Conservation (phyloP, 768 basidiomycete genomes). For the Boletus tomentosulus region DNA sequence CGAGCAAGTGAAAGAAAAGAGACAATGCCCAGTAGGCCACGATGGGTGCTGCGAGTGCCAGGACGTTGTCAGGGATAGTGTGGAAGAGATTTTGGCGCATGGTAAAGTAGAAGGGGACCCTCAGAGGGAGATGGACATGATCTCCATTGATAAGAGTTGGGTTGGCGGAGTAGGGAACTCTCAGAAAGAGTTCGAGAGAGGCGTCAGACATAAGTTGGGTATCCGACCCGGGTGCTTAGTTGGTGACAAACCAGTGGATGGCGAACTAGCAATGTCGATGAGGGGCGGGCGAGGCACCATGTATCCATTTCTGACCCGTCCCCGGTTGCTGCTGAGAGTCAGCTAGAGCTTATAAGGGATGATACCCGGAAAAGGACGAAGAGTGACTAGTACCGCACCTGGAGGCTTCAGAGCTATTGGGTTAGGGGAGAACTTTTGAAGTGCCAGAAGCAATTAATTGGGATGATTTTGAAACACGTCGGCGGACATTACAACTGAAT, state of each 20-base stretch:
- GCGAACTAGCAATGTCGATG: neutral
- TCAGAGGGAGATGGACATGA: too few species aligned
- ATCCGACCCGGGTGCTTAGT: neutral
- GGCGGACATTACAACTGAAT: too few species aligned
- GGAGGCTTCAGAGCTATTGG: too few species aligned
- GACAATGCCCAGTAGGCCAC: constrained; percentile 83
- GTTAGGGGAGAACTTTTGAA: too few species aligned
- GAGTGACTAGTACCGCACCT: too few species aligned
- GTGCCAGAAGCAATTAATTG: too few species aligned
- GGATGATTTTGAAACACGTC: too few species aligned
- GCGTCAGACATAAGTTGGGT: neutral
- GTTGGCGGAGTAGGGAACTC: neutral
- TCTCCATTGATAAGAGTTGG: neutral
- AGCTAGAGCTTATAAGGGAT: too few species aligned
- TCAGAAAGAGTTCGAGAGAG: neutral
- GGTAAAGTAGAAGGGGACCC: constrained; percentile 54
- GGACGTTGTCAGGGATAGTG: constrained; percentile 60
- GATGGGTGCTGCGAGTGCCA: constrained; percentile 75
- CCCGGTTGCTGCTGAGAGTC: too few species aligned
- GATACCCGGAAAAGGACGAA: too few species aligned
- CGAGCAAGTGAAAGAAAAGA: constrained; percentile 76
- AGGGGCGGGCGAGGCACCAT: too few species aligned
- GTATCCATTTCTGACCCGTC: too few species aligned
- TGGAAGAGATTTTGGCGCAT: constrained; percentile 45
- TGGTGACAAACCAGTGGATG: neutral